A percentile compares a stretch with the other conserved stretches of the same genome.
Evolutionary conservation across 140 eudicot genomes (phyloP).

Genomic region (Anethum foeniculum): DNA sequence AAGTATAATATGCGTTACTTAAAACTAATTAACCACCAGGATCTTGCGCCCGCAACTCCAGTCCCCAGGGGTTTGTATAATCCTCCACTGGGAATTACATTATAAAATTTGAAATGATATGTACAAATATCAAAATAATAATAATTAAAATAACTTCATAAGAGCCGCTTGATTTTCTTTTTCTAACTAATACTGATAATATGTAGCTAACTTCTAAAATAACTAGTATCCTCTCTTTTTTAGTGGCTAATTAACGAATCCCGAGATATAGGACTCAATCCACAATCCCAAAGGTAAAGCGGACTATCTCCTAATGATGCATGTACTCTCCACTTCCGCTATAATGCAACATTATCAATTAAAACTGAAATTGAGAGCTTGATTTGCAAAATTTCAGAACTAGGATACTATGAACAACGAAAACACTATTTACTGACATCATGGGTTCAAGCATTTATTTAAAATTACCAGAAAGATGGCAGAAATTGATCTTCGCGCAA

Average conservation of each 20-base stretch:
- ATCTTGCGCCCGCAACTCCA: neutral
- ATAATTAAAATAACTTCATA: neutral
- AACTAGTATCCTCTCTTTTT: too few relatives aligned
- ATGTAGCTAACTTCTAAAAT: neutral
- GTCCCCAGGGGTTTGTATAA: neutral
- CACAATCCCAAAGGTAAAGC: neutral
- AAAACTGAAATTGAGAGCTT: neutral
- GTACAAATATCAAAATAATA: neutral
- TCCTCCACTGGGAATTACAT: neutral
- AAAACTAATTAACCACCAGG: neutral
- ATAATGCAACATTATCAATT: neutral
- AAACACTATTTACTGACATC: neutral
- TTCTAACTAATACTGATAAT: neutral
- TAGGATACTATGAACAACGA: neutral
- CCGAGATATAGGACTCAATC: neutral
- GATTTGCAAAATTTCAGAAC: neutral
- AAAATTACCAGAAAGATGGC: slow-evolving; percentile 47
- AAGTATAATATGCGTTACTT: neutral
- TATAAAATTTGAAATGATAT: too few relatives aligned
- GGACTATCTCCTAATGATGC: neutral
- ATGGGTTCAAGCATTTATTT: neutral
- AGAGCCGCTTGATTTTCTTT: too few relatives aligned
- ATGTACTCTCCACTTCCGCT: neutral
- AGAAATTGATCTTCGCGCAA: slow-evolving; percentile 49
- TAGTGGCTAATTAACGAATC: neutral